phyloP scores from a whole-genome alignment of 495 filamentous ascomycete species.

The Aspergillus bridgeri region DNA sequence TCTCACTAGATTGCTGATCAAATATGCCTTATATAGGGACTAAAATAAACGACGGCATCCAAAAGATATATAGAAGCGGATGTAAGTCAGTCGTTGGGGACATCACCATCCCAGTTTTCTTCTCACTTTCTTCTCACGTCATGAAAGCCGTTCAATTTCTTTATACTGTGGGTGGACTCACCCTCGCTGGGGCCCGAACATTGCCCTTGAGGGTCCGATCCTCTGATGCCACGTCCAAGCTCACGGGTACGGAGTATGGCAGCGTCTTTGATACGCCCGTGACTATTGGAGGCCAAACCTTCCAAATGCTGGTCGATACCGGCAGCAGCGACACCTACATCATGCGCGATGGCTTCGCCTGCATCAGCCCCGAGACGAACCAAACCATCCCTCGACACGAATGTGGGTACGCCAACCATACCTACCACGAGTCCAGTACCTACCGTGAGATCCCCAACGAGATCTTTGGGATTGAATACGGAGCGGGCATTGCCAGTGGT shows the following conservation, averaged over 20 bases:
- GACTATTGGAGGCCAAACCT: conserved; percentile 29
- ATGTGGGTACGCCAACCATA: conserved; percentile 46
- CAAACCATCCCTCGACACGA: conserved; percentile 20
- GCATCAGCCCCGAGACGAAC: conserved; percentile 33
- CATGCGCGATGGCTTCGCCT: conserved; percentile 43
- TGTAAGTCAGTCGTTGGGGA: too few relatives aligned
- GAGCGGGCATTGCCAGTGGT: conserved; percentile 53
- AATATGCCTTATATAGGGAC: too few relatives aligned
- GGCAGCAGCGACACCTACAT: conserved; percentile 63
- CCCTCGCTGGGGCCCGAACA: not conserved
- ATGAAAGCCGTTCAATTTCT: not conserved
- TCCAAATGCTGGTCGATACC: conserved; percentile 56
- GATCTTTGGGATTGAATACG: conserved; percentile 59
- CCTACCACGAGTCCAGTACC: conserved; percentile 41
- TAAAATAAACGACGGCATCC: too few relatives aligned
- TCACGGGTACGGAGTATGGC: conserved; percentile 19
- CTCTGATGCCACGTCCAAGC: not conserved
- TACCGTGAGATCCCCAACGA: conserved; percentile 40
- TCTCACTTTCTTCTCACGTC: not conserved
- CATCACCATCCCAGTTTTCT: not conserved
- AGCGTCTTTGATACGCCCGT: conserved; percentile 23
- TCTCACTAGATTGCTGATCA: too few relatives aligned
- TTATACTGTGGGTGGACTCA: not conserved
- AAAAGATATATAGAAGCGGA: not conserved
- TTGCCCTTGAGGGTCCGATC: not conserved